Percentiles rank a stretch among this genome's conserved stretches.
phyloP scores from a whole-genome alignment of 2,329 filamentous ascomycete species.

The Venturia asperata region DNA sequence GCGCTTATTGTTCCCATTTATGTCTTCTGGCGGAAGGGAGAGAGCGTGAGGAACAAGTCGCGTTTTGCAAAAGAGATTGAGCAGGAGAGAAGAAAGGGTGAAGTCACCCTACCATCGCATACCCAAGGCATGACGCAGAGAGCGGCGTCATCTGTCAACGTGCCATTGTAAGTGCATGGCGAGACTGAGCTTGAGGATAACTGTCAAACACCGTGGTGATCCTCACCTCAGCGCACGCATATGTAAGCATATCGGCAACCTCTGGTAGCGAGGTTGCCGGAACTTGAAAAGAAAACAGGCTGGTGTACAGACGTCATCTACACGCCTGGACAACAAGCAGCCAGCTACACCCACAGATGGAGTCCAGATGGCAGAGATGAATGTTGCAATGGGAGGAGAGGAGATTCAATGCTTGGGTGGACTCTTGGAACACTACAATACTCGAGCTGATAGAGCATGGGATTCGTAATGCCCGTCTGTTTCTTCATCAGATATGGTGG shows the following conservation, averaged over 20 bases:
- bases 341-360: background rate
- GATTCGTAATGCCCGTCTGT: background rate
- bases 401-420: background rate
- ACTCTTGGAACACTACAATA: background rate
- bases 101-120: background rate
- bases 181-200: background rate
- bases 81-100: background rate
- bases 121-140: background rate
- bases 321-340: background rate
- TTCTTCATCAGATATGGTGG: background rate
- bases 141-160: background rate
- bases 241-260: background rate
- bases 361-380: background rate
- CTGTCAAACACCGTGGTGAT: background rate
- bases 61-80: constrained; percentile 4
- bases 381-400: background rate
- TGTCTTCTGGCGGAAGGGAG: background rate
- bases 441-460: background rate
- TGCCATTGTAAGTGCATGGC: background rate
- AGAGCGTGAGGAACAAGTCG: background rate
- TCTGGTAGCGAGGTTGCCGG: background rate
- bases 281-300: background rate
- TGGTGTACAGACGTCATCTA: background rate
- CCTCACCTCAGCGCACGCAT: background rate
- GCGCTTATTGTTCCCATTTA: background rate